These are phyloP conservation scores for Athelia sp. DNA, from an alignment of 1,284 basidiomycete genomes.

Conservation along the genomic window DNA sequence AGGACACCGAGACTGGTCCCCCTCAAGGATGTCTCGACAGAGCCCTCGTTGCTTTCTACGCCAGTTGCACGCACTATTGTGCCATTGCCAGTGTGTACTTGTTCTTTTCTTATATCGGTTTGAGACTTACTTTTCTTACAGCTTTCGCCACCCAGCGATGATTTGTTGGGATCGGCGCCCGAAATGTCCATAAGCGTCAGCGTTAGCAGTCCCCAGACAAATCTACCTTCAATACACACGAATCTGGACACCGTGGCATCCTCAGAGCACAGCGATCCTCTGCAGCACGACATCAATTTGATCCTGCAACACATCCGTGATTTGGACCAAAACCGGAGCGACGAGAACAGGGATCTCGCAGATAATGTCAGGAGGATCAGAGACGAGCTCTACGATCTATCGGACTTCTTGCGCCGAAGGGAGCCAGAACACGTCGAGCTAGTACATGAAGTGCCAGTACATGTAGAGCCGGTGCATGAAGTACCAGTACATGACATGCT, in stretches of 20 bases:
- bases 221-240: slow-evolving; percentile 51
- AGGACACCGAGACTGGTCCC: slow-evolving; percentile 24
- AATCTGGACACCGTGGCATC: slow-evolving; percentile 47
- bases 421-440: neutral
- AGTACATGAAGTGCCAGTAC: too few relatives aligned
- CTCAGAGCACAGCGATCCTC: slow-evolving; percentile 32
- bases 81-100: slow-evolving; percentile 29
- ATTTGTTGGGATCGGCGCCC: slow-evolving; percentile 13
- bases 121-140: slow-evolving; percentile 7
- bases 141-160: neutral
- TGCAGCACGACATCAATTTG: slow-evolving; percentile 62
- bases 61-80: slow-evolving; percentile 22
- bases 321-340: slow-evolving; percentile 50
- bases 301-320: slow-evolving; percentile 62
- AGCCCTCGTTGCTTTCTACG: slow-evolving; percentile 50
- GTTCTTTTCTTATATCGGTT: neutral
- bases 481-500: too few relatives aligned
- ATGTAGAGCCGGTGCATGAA: too few relatives aligned
- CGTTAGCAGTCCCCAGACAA: slow-evolving; percentile 57
- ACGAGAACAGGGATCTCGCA: slow-evolving; percentile 56
- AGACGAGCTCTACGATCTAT: slow-evolving; percentile 55
- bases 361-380: slow-evolving; percentile 58
- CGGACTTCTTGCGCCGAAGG: slow-evolving; percentile 29
- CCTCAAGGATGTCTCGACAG: slow-evolving; percentile 35
- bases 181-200: slow-evolving; percentile 50